Conservation (phyloP, 306 rosid genomes). For the Quercus ilex region DNA sequence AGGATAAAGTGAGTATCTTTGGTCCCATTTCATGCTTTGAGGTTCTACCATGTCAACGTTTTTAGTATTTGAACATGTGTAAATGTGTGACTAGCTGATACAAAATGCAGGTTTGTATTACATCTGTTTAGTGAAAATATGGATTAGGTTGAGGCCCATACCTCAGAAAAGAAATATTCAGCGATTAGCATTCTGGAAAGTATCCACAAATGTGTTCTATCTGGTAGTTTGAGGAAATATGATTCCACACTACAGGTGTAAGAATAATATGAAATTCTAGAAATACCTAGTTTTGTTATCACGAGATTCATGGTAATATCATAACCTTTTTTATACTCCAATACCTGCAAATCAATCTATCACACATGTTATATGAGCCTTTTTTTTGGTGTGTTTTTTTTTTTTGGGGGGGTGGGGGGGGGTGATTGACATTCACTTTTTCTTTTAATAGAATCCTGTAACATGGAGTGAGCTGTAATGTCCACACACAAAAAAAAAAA, state of each 20-base stretch:
- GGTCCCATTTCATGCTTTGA: slow-evolving; percentile 24
- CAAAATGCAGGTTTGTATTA: not conserved
- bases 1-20: slow-evolving; percentile 70
- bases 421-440: not conserved
- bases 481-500: not conserved
- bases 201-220: not conserved
- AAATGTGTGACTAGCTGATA: not conserved
- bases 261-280: not conserved
- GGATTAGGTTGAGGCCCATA: not conserved
- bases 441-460: not conserved
- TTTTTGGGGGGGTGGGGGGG: not conserved
- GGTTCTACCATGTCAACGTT: not conserved
- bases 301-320: not conserved
- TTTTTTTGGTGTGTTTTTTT: not conserved
- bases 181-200: not conserved
- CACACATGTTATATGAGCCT: not conserved
- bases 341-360: not conserved
- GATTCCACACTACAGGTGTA: not conserved
- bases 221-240: not conserved
- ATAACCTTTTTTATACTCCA: not conserved
- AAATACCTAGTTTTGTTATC: not conserved
- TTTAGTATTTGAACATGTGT: slow-evolving; percentile 9
- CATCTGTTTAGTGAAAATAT: not conserved
- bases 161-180: not conserved
- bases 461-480: not conserved